A percentile compares a stretch with the other conserved stretches of the same genome.
Evolutionary conservation across 2,329 filamentous ascomycete species (phyloP).

Genomic region (Penicillium occitanis): DNA sequence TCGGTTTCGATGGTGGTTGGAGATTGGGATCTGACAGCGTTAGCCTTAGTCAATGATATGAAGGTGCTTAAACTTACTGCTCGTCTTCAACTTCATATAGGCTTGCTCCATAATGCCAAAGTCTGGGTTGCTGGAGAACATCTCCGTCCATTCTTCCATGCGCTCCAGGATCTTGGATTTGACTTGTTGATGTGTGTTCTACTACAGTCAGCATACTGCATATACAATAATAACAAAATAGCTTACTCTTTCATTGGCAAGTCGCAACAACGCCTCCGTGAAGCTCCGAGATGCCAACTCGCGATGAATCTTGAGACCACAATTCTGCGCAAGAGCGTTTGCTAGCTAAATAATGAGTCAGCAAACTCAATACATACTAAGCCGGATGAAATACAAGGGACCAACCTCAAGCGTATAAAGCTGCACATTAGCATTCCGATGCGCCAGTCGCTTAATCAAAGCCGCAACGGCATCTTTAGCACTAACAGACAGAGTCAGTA

Average conservation of each 20-base stretch:
- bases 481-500: conserved; percentile 33
- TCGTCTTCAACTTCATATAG: conserved; percentile 78
- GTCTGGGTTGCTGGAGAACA: conserved; percentile 86
- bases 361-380: neutral
- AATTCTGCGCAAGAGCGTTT: conserved; percentile 90
- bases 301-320: conserved; percentile 79
- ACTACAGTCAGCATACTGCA: neutral
- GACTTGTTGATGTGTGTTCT: conserved; percentile 92
- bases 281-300: conserved; percentile 89
- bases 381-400: neutral
- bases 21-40: conserved; percentile 73
- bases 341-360: conserved; percentile 59
- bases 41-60: neutral
- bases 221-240: neutral
- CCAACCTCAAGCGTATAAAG: conserved; percentile 84
- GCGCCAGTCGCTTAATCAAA: conserved; percentile 86
- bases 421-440: conserved; percentile 94
- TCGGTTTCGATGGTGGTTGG: conserved; percentile 86
- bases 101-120: conserved; percentile 97
- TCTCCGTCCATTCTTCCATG: conserved; percentile 94
- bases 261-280: conserved; percentile 85
- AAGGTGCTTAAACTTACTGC: conserved; percentile 48
- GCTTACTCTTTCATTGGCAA: conserved; percentile 76
- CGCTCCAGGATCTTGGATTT: conserved; percentile 96
- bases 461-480: conserved; percentile 84